phyloP scores from a whole-genome alignment of 2,329 filamentous ascomycete species.

The Monosporascus sp. region DNA sequence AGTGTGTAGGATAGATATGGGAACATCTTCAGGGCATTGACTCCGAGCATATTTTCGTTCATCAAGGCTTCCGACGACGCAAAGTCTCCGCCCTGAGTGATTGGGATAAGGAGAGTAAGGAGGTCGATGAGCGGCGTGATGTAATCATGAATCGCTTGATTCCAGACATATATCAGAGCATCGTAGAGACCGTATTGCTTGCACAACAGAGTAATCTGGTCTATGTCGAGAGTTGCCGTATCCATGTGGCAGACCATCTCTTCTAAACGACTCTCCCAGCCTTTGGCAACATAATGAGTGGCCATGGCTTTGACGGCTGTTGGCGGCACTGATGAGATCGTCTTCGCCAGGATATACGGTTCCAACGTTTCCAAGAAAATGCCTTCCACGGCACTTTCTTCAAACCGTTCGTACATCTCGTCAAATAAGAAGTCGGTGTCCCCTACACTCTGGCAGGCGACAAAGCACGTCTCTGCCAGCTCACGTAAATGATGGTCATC shows the following conservation, averaged over 20 bases:
- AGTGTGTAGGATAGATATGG: slow-evolving; percentile 89
- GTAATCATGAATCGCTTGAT: slow-evolving; percentile 81
- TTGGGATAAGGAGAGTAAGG: slow-evolving; percentile 58
- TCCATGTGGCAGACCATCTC: slow-evolving; percentile 93
- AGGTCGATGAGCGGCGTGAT: slow-evolving; percentile 86
- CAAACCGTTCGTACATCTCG: slow-evolving; percentile 84
- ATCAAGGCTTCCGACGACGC: slow-evolving; percentile 47
- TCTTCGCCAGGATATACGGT: slow-evolving; percentile 75
- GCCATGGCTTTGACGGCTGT: slow-evolving; percentile 82
- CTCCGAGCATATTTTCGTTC: slow-evolving; percentile 55
- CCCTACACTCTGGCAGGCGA: slow-evolving; percentile 71
- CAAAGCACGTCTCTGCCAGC: slow-evolving; percentile 76
- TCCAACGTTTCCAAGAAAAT: slow-evolving; percentile 87
- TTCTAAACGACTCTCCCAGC: slow-evolving; percentile 73
- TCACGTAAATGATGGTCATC: slow-evolving; percentile 63
- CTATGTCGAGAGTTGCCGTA: slow-evolving; percentile 84
- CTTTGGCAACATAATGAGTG: slow-evolving; percentile 69
- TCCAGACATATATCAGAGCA: slow-evolving; percentile 95
- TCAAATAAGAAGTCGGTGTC: slow-evolving; percentile 85
- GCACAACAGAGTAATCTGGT: slow-evolving; percentile 85
- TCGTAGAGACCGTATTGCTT: slow-evolving; percentile 91
- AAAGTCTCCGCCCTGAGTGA: slow-evolving; percentile 51
- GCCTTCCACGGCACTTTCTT: slow-evolving; percentile 65
- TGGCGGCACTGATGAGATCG: slow-evolving; percentile 71
- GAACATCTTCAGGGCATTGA: slow-evolving; percentile 84